phyloP scores from a whole-genome alignment of 768 basidiomycete genomes.

The Fibroporia radiculosa region DNA sequence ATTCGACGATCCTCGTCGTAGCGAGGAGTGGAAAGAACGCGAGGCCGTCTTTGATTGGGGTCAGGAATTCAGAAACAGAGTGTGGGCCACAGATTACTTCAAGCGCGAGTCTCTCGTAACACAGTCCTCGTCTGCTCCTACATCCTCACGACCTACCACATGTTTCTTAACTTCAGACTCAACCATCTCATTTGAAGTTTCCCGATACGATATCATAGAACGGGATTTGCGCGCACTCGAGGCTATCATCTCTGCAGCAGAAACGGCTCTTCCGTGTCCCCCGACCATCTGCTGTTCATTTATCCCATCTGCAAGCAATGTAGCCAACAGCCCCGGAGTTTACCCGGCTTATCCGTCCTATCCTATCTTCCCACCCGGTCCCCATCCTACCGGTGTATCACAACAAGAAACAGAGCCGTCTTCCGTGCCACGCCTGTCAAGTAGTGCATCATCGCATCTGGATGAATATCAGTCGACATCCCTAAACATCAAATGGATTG shows the following conservation, averaged over 20 bases:
- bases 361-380: constrained; percentile 27
- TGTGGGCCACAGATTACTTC: constrained; percentile 20
- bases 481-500: constrained; percentile 32
- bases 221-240: constrained; percentile 17
- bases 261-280: constrained; percentile 23
- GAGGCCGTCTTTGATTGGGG: constrained; percentile 16
- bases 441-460: no score
- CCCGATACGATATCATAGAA: background rate
- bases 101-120: background rate
- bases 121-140: background rate
- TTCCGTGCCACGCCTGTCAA: constrained; percentile 17
- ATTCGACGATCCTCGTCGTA: constrained; percentile 27
- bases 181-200: no score
- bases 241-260: constrained; percentile 26
- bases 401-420: background rate
- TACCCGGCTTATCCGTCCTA: background rate
- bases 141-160: no score
- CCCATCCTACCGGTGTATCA: constrained; percentile 14
- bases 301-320: constrained; percentile 2
- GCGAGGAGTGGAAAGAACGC: constrained; percentile 2
- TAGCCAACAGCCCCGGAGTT: constrained; percentile 2
- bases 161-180: no score
- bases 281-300: constrained; percentile 16
- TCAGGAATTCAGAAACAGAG: constrained; percentile 16
- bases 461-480: no score